Evolutionary conservation across 176 grass and related monocot species (phyloP).

Genomic region (Chloris gayana): DNA sequence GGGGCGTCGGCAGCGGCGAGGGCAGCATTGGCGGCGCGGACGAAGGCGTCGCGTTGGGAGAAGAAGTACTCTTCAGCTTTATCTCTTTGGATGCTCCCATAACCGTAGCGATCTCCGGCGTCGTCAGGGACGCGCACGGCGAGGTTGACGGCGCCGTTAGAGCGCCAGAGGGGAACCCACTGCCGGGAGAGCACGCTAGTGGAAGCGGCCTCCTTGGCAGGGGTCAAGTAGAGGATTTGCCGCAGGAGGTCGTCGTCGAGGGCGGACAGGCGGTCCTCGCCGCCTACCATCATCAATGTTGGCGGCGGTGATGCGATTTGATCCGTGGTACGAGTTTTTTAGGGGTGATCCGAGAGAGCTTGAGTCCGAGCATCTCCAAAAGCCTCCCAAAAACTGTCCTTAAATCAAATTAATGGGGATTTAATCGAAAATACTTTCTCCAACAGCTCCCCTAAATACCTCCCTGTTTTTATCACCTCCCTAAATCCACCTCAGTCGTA

Average conservation of each 20-base stretch:
- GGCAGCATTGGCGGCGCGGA: not conserved
- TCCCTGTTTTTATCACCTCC: no score
- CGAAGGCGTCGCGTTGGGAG: not conserved
- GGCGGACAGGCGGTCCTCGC: not conserved
- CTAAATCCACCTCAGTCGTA: no score
- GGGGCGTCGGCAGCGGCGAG: not conserved
- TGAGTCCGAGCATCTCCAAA: no score
- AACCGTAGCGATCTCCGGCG: no score
- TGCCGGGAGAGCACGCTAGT: constrained; percentile 6
- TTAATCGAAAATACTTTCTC: no score
- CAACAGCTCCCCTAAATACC: no score
- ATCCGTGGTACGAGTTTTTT: no score
- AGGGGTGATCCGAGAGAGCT: no score
- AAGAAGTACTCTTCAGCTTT: not conserved
- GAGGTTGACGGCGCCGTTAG: not conserved
- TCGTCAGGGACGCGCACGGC: no score
- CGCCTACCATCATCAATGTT: not conserved
- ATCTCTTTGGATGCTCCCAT: no score
- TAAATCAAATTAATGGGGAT: no score
- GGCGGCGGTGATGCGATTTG: not conserved
- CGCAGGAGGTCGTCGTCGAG: not conserved
- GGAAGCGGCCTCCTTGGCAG: not conserved
- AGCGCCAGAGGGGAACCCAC: constrained; percentile 1
- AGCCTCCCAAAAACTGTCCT: no score
- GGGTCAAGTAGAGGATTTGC: not conserved